phyloP scores from a whole-genome alignment of 2,329 filamentous ascomycete genomes.

The Chaetomium sp. region DNA sequence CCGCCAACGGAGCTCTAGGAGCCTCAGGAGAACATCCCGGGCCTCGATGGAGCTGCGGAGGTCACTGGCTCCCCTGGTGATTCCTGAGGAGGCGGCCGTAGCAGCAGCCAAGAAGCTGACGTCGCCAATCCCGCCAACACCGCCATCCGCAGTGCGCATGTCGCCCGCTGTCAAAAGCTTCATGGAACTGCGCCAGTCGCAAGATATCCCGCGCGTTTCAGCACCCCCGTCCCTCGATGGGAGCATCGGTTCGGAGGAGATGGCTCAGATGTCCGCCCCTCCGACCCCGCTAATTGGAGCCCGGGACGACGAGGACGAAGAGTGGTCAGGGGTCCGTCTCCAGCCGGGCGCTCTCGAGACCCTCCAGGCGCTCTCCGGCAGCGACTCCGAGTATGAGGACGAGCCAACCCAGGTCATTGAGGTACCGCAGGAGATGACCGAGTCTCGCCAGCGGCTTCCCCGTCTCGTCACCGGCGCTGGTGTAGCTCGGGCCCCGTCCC shows the following conservation, averaged over 20 bases:
- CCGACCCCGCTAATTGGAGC: constrained; percentile 74
- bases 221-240: constrained; percentile 88
- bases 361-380: constrained; percentile 70
- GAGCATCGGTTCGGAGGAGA: constrained; percentile 83
- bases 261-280: constrained; percentile 80
- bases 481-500: constrained; percentile 47
- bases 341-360: constrained; percentile 80
- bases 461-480: constrained; percentile 49
- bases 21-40: constrained; percentile 49
- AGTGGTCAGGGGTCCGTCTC: constrained; percentile 74
- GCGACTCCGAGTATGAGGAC: constrained; percentile 61
- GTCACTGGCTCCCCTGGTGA: constrained; percentile 54
- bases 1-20: constrained; percentile 42
- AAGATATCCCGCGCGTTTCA: constrained; percentile 71
- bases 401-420: constrained; percentile 59
- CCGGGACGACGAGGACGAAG: constrained; percentile 57
- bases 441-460: constrained; percentile 57
- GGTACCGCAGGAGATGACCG: constrained; percentile 49
- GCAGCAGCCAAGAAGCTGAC: constrained; percentile 53
- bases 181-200: constrained; percentile 63
- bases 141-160: constrained; percentile 70
- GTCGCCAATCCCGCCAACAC: constrained; percentile 64
- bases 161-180: constrained; percentile 74
- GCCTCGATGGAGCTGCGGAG: constrained; percentile 40
- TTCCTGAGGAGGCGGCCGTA: constrained; percentile 47